phyloP scores from a whole-genome alignment of 306 rosid genomes.

The Cucumis hystrix region DNA sequence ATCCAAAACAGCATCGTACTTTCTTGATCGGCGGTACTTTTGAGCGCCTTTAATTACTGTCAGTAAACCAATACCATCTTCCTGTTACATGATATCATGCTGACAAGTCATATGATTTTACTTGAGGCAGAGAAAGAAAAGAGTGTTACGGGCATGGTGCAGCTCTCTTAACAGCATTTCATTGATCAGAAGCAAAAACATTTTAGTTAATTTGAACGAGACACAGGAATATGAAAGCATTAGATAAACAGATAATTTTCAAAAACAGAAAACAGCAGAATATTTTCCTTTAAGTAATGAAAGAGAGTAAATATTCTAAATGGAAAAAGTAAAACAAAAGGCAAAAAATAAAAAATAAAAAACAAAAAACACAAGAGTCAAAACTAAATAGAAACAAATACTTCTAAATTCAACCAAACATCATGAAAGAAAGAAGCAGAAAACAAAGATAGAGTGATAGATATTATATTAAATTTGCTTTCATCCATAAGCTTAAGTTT shows the following conservation, averaged over 20 bases:
- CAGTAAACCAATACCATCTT: constrained; percentile 67
- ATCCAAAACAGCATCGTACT: constrained; percentile 39
- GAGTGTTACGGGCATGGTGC: background rate
- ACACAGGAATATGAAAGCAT: background rate
- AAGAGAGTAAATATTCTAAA: background rate
- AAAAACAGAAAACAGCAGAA: no score
- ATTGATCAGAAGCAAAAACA: background rate
- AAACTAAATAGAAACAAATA: background rate
- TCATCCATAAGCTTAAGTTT: no score
- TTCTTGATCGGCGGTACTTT: constrained; percentile 62
- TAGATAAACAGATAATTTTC: background rate
- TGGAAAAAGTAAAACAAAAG: background rate
- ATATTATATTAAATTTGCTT: no score
- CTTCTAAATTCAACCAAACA: background rate
- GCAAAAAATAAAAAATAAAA: no score
- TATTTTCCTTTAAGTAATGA: background rate
- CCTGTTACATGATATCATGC: constrained; percentile 36
- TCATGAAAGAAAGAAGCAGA: background rate
- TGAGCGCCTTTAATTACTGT: constrained; percentile 63
- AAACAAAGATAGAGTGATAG: background rate
- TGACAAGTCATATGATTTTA: background rate
- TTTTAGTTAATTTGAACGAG: background rate
- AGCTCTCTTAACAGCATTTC: background rate
- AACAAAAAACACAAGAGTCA: background rate
- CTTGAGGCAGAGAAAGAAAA: background rate